Evolutionary conservation across 2,329 filamentous ascomycete species (phyloP).

Genomic region (Phaeosphaeria sp.): DNA sequence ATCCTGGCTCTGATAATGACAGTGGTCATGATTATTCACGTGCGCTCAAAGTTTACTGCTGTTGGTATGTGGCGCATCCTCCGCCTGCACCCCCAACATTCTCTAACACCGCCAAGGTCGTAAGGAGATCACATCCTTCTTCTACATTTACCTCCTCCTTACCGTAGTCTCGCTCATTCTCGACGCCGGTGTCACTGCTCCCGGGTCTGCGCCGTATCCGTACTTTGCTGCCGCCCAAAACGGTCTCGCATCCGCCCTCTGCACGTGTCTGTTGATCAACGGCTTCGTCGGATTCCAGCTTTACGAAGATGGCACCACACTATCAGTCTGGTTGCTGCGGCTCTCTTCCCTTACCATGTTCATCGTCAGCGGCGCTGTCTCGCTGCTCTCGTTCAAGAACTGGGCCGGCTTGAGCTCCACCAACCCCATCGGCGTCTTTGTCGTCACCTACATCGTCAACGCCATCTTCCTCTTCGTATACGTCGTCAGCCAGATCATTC

Average conservation of each 20-base stretch:
- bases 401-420: conserved; percentile 86
- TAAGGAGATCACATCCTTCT: conserved; percentile 84
- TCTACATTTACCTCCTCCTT: conserved; percentile 93
- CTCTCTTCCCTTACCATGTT: conserved; percentile 82
- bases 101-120: conserved; percentile 57
- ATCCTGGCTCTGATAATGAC: conserved; percentile 92
- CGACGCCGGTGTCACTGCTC: conserved; percentile 90
- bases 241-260: conserved; percentile 82
- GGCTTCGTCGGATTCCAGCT: conserved; percentile 98
- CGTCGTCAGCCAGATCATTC: conserved; percentile 82
- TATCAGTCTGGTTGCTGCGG: conserved; percentile 93
- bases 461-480: conserved; percentile 87
- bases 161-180: conserved; percentile 88
- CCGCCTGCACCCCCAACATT: conserved; percentile 62
- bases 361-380: conserved; percentile 83
- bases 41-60: conserved; percentile 96
- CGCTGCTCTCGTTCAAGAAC: conserved; percentile 88
- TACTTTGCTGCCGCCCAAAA: conserved; percentile 92
- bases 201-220: conserved; percentile 78
- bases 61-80: conserved; percentile 70
- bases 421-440: conserved; percentile 87
- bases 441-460: conserved; percentile 90
- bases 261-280: conserved; percentile 91
- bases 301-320: conserved; percentile 93
- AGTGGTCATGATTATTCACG: conserved; percentile 95